Base-by-base conservation (phyloP, 768 basidiomycete species). In the Amyloporia xantha region DNA sequence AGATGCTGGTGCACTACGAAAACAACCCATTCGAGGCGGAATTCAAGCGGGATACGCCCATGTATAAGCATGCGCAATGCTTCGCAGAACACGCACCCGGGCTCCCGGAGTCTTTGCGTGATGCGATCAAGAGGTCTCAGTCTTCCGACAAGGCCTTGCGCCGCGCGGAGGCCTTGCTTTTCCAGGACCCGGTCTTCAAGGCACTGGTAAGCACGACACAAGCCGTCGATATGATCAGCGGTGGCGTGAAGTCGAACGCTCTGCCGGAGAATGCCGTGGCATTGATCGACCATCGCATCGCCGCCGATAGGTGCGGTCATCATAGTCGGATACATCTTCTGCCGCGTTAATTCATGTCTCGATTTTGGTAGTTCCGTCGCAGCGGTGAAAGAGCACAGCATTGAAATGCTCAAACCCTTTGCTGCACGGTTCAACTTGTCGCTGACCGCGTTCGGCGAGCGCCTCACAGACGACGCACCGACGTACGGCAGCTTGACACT, bases 221-320 rank as follows among this genome's bases (percentile, higher is more conserved):
- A 63, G 90, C 90, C 1, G 75, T 84, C 38, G 87, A 90, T 57
- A 60, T 92, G 30, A 64, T 77, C 45, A 44, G 59, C 21, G 65
- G 66, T 13, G 65, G 60, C 19, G 65, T 65, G 17, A 65, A 63
- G 54, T 47, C 54, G 39, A 91, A 91, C 57, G 87, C 88, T 23
- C 74, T 93, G 20, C 90, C 90, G 1, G 89, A 91, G 64, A 71
- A 68, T 48, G 83, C 78, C 1, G 80, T 70, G 62, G 84, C 81
- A 1, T 63, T 88, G 20, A 73, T 89, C 24, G 86, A 90, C 59
- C 84, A 86, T 57, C 81, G 86, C 4, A 78, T 89, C 46, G 71
- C 82, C 5, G 41, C 46, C 25, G 41, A 59, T 33, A 53, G 56
- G 56, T 54, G 37, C 4, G 50, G 45, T 33, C 19, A 42, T 12